Evolutionary conservation across 2,329 filamentous ascomycete genomes (phyloP).

Genomic region (Verticillium albo-atrum): DNA sequence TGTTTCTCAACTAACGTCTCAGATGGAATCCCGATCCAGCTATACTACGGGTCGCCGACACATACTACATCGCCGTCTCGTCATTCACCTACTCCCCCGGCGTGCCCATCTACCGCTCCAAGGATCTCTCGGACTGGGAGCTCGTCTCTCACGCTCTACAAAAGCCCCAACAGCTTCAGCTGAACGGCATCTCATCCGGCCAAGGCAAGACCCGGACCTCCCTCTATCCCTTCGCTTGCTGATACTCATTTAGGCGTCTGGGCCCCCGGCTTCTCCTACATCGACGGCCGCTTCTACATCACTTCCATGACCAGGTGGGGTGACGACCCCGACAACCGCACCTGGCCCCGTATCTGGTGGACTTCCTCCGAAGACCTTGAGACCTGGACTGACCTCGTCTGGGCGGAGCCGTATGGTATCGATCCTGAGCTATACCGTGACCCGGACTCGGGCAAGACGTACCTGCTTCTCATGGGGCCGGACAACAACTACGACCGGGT

Average conservation of each 20-base stretch:
- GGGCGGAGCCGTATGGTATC: slow-evolving; percentile 57
- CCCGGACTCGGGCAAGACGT: slow-evolving; percentile 34
- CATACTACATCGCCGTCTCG: slow-evolving; percentile 53
- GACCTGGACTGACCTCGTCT: slow-evolving; percentile 58
- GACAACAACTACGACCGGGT: slow-evolving; percentile 17
- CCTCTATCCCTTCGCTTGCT: slow-evolving; percentile 3
- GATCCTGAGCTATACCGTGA: slow-evolving; percentile 59
- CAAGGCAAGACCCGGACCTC: not conserved
- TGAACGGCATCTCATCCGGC: not conserved
- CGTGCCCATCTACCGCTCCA: slow-evolving; percentile 51
- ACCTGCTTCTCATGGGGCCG: slow-evolving; percentile 16
- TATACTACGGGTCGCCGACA: slow-evolving; percentile 43
- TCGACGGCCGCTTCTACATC: slow-evolving; percentile 56
- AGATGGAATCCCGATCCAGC: slow-evolving; percentile 46
- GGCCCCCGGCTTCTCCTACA: slow-evolving; percentile 60
- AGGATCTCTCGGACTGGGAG: slow-evolving; percentile 48
- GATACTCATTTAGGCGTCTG: slow-evolving; percentile 41
- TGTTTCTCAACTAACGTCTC: not conserved
- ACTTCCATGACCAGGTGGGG: slow-evolving; percentile 35
- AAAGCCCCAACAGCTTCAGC: slow-evolving; percentile 46
- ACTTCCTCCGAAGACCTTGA: slow-evolving; percentile 28
- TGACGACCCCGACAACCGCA: slow-evolving; percentile 30
- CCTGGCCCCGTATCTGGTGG: slow-evolving; percentile 26
- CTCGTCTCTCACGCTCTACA: slow-evolving; percentile 41
- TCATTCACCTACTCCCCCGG: slow-evolving; percentile 54